Conservation (phyloP, 768 basidiomycete genomes). For the Zangia roseola region DNA sequence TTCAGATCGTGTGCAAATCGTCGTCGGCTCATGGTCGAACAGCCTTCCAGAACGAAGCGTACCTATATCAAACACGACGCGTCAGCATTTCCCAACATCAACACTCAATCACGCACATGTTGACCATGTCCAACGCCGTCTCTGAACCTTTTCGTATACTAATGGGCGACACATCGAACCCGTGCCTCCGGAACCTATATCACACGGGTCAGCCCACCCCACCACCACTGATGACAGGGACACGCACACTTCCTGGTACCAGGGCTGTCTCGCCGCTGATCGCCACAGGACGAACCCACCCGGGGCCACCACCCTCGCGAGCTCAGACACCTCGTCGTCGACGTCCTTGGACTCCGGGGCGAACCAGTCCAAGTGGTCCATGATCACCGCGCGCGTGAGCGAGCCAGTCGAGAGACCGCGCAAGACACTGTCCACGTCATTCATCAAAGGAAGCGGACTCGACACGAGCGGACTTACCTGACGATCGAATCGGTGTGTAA, state of each 20-base stretch:
- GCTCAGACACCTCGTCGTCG: conserved; percentile 53
- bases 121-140: conserved; percentile 61
- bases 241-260: conserved; percentile 54
- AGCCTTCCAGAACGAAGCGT: conserved; percentile 33
- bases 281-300: conserved; percentile 69
- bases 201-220: background rate
- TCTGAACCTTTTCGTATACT: conserved; percentile 49
- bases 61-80: conserved; percentile 15
- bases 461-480: conserved; percentile 44
- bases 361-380: conserved; percentile 72
- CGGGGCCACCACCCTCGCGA: conserved; percentile 52
- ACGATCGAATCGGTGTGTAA: conserved; percentile 72
- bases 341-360: conserved; percentile 45
- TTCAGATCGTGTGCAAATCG: too few species aligned
- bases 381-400: conserved; percentile 63
- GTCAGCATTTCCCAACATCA: background rate
- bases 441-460: background rate
- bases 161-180: conserved; percentile 53
- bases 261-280: conserved; percentile 59
- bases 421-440: conserved; percentile 37
- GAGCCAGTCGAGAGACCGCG: conserved; percentile 43
- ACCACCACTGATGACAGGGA: conserved; percentile 1
- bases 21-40: conserved; percentile 18
- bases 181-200: conserved; percentile 47
- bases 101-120: conserved; percentile 48